phyloP scores from a whole-genome alignment of 176 grass and related monocot genomes.

The Carex parvula region DNA sequence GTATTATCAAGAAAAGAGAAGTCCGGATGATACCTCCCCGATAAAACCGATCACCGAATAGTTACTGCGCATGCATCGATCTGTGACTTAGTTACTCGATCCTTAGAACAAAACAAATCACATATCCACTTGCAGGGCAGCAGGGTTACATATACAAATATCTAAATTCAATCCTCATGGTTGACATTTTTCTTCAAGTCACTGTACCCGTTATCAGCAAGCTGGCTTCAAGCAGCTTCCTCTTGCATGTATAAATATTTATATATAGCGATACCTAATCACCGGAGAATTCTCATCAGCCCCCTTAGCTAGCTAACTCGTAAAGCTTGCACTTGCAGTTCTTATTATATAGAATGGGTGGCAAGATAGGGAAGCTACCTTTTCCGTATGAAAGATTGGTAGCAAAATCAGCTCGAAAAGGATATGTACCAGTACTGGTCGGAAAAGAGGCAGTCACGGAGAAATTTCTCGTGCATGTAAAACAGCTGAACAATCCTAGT shows the following conservation, averaged over 20 bases:
- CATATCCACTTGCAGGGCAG: too few relatives aligned
- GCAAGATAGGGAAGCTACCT: not conserved
- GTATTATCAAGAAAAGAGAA: not conserved
- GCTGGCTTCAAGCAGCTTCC: not conserved
- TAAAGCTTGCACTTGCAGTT: not conserved
- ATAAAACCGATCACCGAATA: constrained; percentile 10
- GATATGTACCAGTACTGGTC: constrained; percentile 46
- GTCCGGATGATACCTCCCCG: constrained; percentile 3
- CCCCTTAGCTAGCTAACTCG: not conserved
- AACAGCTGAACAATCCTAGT: constrained; percentile 36
- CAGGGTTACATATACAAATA: not conserved
- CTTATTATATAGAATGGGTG: constrained; percentile 7
- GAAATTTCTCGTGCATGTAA: constrained; percentile 42
- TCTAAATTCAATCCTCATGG: not conserved
- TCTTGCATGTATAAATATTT: not conserved
- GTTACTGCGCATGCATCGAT: not conserved
- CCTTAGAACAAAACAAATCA: not conserved
- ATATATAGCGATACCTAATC: not conserved
- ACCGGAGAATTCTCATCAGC: not conserved
- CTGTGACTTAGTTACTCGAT: not conserved
- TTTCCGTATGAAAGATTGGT: constrained; percentile 33
- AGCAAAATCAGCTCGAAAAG: constrained; percentile 20
- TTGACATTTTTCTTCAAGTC: constrained; percentile 6
- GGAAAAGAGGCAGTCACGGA: constrained; percentile 20
- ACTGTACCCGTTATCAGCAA: too few relatives aligned